These are phyloP conservation scores for Brassica juncea DNA, from an alignment of 345 rosid species.

Conservation along the genomic window DNA sequence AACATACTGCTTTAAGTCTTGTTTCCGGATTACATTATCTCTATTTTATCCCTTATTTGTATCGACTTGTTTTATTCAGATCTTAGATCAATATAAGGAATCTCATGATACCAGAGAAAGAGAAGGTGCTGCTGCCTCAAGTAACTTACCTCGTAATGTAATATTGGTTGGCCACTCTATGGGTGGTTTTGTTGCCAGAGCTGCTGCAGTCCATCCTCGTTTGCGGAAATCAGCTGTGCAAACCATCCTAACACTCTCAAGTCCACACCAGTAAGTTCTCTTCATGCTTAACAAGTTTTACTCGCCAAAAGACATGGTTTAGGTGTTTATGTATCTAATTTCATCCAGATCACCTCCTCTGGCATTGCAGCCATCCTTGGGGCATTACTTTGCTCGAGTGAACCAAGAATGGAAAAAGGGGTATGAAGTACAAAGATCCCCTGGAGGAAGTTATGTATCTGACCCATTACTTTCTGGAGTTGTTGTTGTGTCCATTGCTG, in stretches of 20 bases:
- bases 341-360: slow-evolving; percentile 91
- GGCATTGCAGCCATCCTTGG: slow-evolving; percentile 95
- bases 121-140: slow-evolving; percentile 73
- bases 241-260: slow-evolving; percentile 90
- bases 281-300: slow-evolving; percentile 31
- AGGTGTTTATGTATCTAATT: slow-evolving; percentile 38
- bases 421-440: slow-evolving; percentile 60
- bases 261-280: slow-evolving; percentile 87
- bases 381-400: slow-evolving; percentile 73
- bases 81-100: slow-evolving; percentile 87
- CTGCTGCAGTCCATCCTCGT: slow-evolving; percentile 81
- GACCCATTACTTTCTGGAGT: slow-evolving; percentile 72
- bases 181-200: slow-evolving; percentile 99
- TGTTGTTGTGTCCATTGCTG: slow-evolving; percentile 80
- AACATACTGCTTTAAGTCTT: slow-evolving; percentile 17
- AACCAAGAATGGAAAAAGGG: slow-evolving; percentile 88
- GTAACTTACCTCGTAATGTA: slow-evolving; percentile 73
- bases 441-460: slow-evolving; percentile 53
- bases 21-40: background rate
- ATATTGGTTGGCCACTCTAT: slow-evolving; percentile 97
- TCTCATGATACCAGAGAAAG: slow-evolving; percentile 65
- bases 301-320: slow-evolving; percentile 24
- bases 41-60: background rate
- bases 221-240: slow-evolving; percentile 79
- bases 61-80: slow-evolving; percentile 46